Evolutionary conservation across 2,329 filamentous ascomycete genomes (phyloP).

Genomic region (Epichloe glyceriae): DNA sequence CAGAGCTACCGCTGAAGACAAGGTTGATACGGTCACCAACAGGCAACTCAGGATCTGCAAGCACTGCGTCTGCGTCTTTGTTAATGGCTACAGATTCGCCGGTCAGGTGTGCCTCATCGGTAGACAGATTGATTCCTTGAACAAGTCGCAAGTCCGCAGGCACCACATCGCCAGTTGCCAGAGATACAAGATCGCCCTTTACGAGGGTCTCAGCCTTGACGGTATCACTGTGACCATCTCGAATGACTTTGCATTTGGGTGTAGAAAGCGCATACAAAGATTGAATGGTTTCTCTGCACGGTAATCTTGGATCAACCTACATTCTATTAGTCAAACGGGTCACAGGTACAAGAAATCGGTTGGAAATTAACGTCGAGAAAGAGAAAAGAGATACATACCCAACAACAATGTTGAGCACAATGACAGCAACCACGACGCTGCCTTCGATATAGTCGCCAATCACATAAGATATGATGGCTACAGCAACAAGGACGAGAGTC

Average conservation of each 20-base stretch:
- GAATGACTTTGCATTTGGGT: constrained; percentile 46
- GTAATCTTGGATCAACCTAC: constrained; percentile 45
- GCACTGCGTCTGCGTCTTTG: constrained; percentile 47
- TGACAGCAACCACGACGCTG: constrained; percentile 50
- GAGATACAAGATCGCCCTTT: constrained; percentile 50
- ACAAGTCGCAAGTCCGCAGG: constrained; percentile 55
- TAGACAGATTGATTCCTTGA: constrained; percentile 59
- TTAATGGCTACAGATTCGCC: constrained; percentile 59
- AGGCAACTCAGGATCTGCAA: constrained; percentile 40
- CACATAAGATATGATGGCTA: constrained; percentile 57
- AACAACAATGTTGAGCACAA: constrained; percentile 53
- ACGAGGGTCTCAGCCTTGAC: constrained; percentile 47
- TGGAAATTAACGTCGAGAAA: neutral
- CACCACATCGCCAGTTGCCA: constrained; percentile 54
- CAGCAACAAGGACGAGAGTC: constrained; percentile 61
- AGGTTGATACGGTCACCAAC: constrained; percentile 60
- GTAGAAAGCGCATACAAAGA: constrained; percentile 45
- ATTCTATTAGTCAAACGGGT: neutral
- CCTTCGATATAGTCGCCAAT: constrained; percentile 53
- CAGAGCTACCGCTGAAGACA: constrained; percentile 58
- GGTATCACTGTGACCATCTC: constrained; percentile 36
- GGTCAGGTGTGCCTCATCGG: constrained; percentile 63
- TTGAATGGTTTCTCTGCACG: constrained; percentile 48
- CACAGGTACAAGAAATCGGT: neutral
- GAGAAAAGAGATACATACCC: constrained; percentile 31